Percentiles rank a stretch among this genome's conserved stretches.
Conservation (phyloP, 1,284 basidiomycete species). For the Taiwanofungus camphoratus region DNA sequence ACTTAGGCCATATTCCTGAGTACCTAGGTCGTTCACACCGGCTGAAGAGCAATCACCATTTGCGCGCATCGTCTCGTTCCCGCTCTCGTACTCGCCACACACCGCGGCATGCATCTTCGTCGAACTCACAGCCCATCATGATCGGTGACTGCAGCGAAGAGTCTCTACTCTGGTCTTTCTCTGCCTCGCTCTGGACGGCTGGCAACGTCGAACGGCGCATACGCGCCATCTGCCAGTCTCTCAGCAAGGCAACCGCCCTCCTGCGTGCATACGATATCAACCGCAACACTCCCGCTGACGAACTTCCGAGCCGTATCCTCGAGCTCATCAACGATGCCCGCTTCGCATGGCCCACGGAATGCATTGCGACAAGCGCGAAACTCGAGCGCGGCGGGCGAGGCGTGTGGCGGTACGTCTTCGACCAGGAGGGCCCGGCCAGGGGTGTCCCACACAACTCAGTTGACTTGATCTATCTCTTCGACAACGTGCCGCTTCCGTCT, state of each 20-base stretch:
- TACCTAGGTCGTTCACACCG: slow-evolving; percentile 21
- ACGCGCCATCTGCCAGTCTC: slow-evolving; percentile 65
- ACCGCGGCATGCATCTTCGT: slow-evolving; percentile 22
- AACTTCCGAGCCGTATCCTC: slow-evolving; percentile 58
- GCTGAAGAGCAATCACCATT: slow-evolving; percentile 22
- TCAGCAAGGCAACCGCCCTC: slow-evolving; percentile 51
- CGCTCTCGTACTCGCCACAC: slow-evolving; percentile 22
- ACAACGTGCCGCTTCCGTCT: slow-evolving; percentile 47
- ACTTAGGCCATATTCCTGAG: slow-evolving; percentile 22
- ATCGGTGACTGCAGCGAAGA: slow-evolving; percentile 70
- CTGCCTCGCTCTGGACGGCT: slow-evolving; percentile 57
- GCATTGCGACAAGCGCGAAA: slow-evolving; percentile 39
- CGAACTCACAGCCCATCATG: slow-evolving; percentile 54
- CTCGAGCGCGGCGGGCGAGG: slow-evolving; percentile 44
- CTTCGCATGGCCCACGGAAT: slow-evolving; percentile 69
- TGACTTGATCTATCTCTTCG: slow-evolving; percentile 71
- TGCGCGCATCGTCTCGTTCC: slow-evolving; percentile 24
- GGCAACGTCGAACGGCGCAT: slow-evolving; percentile 55
- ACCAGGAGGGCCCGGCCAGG: slow-evolving; percentile 64
- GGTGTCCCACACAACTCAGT: slow-evolving; percentile 60
- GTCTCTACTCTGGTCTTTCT: slow-evolving; percentile 52
- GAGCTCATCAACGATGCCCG: slow-evolving; percentile 69
- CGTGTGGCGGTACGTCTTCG: slow-evolving; percentile 74
- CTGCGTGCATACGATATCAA: slow-evolving; percentile 67
- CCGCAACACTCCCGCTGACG: slow-evolving; percentile 48